Evolutionary conservation across 495 filamentous ascomycete genomes (phyloP), one percentile per base, ranked within the genome.

Genomic region (Aspergillus leporis): DNA sequence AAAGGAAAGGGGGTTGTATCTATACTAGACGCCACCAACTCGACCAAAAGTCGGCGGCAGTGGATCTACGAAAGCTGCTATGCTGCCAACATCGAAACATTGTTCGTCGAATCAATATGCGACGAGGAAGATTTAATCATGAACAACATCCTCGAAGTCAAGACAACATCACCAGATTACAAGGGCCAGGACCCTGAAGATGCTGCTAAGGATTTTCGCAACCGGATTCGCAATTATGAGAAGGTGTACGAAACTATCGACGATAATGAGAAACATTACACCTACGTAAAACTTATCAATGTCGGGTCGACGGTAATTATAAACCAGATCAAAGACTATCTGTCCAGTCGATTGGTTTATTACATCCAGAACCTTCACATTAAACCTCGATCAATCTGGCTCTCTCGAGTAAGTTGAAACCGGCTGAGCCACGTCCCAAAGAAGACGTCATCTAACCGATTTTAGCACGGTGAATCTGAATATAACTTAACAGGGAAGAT

Each of bases 311-410:
- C 94, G 61, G 93, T 97, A 60, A 90, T 97, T 65, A 97, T 98
- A 80, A 98, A 98, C 71, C 88, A 90, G 68, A 96, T 98, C 65
- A 88, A 91, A 66, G 93, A 98, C 70, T 98, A 98, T 70, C 80
- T 98, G 36, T 94, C 97, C 69, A 95, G 90, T 68, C 87, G 94
- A 28, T 84, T 98, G 25, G 93, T 98, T 32, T 98, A 98, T 74
- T 98, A 96, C 68, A 85, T 97, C 43, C 97, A 97, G 87, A 98
- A 98, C 68, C 79, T 98, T 23, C 94, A 98, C 76, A 97, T 98
- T 65, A 92, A 91, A 64, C 93, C 93, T n/a, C 85, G 94, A 22
- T 95, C 92, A 9, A 96, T 98, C 65, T 98, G 94, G 94, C 80
- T 98, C 31, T 97, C 94, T 58, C 83, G 94, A 16, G 92, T 96